phyloP scores from a whole-genome alignment of 805 yeast genomes.

The Lipomyces spencermartinsiae region DNA sequence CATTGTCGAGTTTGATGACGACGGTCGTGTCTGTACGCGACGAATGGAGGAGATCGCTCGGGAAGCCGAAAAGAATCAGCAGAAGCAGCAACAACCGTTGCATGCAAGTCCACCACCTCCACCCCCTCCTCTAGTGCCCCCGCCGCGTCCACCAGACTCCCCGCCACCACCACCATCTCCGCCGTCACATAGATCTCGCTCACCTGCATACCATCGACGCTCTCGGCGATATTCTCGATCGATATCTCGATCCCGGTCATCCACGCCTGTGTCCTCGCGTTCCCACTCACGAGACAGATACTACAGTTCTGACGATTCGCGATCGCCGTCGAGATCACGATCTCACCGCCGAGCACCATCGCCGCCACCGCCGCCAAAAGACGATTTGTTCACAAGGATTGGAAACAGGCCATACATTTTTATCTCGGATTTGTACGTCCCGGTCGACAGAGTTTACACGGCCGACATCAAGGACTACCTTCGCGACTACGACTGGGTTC shows the following conservation, averaged over 20 bases:
- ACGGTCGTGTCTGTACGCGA: conserved; percentile 43
- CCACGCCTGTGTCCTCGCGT: not conserved
- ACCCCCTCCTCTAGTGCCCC: conserved; percentile 30
- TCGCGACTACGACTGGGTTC: conserved; percentile 66
- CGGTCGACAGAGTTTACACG: conserved; percentile 51
- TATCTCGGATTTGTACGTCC: conserved; percentile 41
- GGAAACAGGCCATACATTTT: conserved; percentile 41
- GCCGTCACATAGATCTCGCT: not conserved
- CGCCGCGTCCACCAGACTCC: conserved; percentile 14
- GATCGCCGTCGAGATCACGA: not conserved
- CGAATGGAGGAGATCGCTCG: conserved; percentile 26
- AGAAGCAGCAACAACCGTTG: conserved; percentile 1
- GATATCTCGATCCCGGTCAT: conserved; percentile 4
- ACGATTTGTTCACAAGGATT: conserved; percentile 23
- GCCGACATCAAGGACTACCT: conserved; percentile 66
- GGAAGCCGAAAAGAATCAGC: not conserved
- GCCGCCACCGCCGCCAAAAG: conserved; percentile 3
- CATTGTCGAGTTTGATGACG: conserved; percentile 45
- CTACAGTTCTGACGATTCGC: conserved; percentile 10
- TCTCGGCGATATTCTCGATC: conserved; percentile 12
- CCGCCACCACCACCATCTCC: conserved; percentile 11
- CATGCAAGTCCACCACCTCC: conserved; percentile 19
- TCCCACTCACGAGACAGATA: conserved; percentile 13
- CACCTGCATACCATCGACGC: conserved; percentile 2
- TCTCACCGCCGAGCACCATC: conserved; percentile 2